phyloP scores from a whole-genome alignment of 305 asterid species.

The Solanum aculeatissimum region DNA sequence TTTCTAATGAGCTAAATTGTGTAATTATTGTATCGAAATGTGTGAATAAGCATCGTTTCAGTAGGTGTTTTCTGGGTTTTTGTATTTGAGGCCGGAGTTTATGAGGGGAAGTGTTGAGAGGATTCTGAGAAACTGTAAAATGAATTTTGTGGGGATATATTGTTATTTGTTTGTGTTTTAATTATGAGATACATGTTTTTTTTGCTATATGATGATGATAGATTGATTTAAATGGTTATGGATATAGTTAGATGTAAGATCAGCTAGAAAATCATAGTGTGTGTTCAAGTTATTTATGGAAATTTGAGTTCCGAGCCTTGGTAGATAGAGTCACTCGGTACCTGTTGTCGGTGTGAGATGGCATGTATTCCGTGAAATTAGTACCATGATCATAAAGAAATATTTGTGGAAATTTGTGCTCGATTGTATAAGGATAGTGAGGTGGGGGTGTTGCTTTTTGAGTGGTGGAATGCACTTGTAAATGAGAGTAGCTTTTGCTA shows the following conservation, averaged over 20 bases:
- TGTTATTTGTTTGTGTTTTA: neutral
- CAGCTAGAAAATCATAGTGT: neutral
- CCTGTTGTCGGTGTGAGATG: no score
- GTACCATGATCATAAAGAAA: fast-evolving
- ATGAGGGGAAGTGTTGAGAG: neutral
- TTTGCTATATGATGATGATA: neutral
- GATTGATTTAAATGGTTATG: neutral
- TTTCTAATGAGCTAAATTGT: neutral
- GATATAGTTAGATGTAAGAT: neutral
- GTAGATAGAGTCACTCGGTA: no score
- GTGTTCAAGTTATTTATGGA: neutral
- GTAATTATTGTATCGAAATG: neutral
- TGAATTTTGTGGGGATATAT: neutral
- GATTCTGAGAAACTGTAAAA: neutral
- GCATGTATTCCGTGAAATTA: no score
- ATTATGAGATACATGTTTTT: neutral
- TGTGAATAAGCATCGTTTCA: neutral
- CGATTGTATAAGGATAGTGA: neutral
- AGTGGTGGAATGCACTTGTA: neutral
- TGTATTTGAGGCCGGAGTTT: neutral
- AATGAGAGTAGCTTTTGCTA: neutral
- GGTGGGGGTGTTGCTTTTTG: neutral
- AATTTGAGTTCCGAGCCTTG: neutral
- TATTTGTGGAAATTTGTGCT: neutral
- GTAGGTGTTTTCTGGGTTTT: neutral